Evolutionary conservation across 2,329 filamentous ascomycete genomes (phyloP), one percentile per base, ranked within the genome.

Genomic region (Cladosporium sp.): DNA sequence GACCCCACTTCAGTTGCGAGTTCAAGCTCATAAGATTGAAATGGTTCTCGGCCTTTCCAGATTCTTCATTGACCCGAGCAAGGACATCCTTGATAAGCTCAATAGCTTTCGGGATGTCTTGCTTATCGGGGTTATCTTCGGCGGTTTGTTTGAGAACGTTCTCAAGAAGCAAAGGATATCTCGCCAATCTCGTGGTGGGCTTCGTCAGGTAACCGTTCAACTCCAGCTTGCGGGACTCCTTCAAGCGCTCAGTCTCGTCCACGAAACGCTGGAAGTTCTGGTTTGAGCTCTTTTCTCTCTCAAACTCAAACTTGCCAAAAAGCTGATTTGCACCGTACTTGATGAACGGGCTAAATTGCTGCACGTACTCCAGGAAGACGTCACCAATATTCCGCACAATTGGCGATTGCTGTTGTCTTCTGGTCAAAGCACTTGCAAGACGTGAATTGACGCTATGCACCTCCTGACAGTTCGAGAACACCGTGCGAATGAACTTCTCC

Each of bases 141-240:
- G 91, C 85, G 0, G 92, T 96, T 65, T 92, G 87, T 67, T 97
- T 98, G 56, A 90, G 72, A 32, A 97, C 88, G 57, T 91, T 90
- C 60, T 97, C 93, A 13, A 98, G 76, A 11, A 98, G 76, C 32
- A 98, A 75, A 3, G 93, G 93, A 67, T 98, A 98, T 69, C 93
- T 83, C 36, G 93, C 93, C 62, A 98, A 74, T 73, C 93, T 83
- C 15, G 93, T 98, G 1, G 93, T 98, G 1, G 93, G 93, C 69
- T 98, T 98, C 7, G 93, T 98, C 46, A 98, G 76, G 65, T 98
- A 98, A 59, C 93, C 93, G 67, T 98, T 98, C 52, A 98, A 76
- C 69, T 98, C 93, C 40, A 98, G 77, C 71, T 98, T 98, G 56
- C 93, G 82, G 5, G 92, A 97, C 68, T 98, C 93, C 68, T 96